Evolutionary conservation across 2,329 filamentous ascomycete species (phyloP).

Genomic region (Fusarium virguliforme): DNA sequence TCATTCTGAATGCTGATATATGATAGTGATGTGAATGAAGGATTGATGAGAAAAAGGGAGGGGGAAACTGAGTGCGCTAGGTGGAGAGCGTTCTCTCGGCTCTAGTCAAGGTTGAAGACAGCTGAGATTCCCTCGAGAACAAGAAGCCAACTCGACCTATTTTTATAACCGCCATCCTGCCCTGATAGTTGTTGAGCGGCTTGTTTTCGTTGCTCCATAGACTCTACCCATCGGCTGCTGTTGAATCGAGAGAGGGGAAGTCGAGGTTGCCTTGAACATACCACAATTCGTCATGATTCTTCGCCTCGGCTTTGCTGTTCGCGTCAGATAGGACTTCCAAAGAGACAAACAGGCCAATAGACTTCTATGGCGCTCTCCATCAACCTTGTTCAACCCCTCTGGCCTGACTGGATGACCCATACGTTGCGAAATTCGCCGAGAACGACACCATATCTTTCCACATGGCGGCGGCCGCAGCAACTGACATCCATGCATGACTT

Average conservation of each 20-base stretch:
- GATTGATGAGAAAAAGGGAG: conserved; percentile 18
- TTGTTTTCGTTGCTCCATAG: conserved; percentile 1
- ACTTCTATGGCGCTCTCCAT: conserved; percentile 19
- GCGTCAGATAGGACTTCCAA: conserved; percentile 13
- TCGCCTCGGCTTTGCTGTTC: conserved; percentile 9
- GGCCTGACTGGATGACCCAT: conserved; percentile 11
- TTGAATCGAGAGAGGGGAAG: conserved; percentile 17
- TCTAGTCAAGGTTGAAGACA: conserved; percentile 19
- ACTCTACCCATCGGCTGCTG: conserved; percentile 22
- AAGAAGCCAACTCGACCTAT: conserved; percentile 4
- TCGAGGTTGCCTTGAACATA: conserved; percentile 21
- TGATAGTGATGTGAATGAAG: conserved; percentile 20
- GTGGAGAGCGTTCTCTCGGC: conserved; percentile 24
- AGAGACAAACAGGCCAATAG: conserved; percentile 14
- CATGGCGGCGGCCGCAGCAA: conserved; percentile 13
- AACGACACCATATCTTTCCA: conserved; percentile 2
- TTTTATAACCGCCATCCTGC: conserved; percentile 37
- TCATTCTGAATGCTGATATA: conserved; percentile 40
- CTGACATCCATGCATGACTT: background rate
- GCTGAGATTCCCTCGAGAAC: conserved; percentile 21
- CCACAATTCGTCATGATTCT: conserved; percentile 4
- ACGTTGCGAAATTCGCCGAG: conserved; percentile 15
- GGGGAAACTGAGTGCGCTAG: conserved; percentile 9
- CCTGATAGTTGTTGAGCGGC: conserved; percentile 6
- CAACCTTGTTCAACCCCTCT: conserved; percentile 15